phyloP scores from a whole-genome alignment of 805 yeast genomes.

The Suhomyces sp. region DNA sequence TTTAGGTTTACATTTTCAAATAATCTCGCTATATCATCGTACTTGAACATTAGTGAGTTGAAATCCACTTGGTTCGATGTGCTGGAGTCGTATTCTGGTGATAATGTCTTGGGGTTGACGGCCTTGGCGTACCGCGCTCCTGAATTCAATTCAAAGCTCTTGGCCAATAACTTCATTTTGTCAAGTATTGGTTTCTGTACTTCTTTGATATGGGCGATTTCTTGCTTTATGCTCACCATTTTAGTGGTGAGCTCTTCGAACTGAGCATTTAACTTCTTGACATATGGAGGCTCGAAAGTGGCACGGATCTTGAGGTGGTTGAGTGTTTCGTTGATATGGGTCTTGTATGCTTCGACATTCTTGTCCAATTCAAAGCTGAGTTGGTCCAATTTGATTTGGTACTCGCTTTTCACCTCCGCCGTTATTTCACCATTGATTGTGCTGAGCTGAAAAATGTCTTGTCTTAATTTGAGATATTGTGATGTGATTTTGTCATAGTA shows the following conservation, averaged over 20 bases:
- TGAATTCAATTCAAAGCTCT: conserved; percentile 13
- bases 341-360: conserved; percentile 21
- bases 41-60: conserved; percentile 15
- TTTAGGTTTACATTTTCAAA: conserved; percentile 17
- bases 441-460: conserved; percentile 23
- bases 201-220: conserved; percentile 24
- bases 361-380: conserved; percentile 30
- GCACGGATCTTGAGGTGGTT: conserved; percentile 16
- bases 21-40: conserved; percentile 18
- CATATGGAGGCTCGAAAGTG: conserved; percentile 12
- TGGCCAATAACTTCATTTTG: conserved; percentile 26
- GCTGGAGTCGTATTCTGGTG: background rate
- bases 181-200: conserved; percentile 37
- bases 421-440: conserved; percentile 8
- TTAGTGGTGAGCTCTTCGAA: conserved; percentile 17
- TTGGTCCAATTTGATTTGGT: conserved; percentile 16
- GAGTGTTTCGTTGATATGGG: conserved; percentile 22
- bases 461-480: conserved; percentile 34
- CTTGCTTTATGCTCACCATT: conserved; percentile 14
- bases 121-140: conserved; percentile 2
- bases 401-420: conserved; percentile 12
- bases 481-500: conserved; percentile 31
- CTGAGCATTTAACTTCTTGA: conserved; percentile 20
- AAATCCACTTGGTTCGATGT: conserved; percentile 10
- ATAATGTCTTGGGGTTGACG: conserved; percentile 2